phyloP scores from a whole-genome alignment of 768 basidiomycete species.

The Rhodotorula graminis region DNA sequence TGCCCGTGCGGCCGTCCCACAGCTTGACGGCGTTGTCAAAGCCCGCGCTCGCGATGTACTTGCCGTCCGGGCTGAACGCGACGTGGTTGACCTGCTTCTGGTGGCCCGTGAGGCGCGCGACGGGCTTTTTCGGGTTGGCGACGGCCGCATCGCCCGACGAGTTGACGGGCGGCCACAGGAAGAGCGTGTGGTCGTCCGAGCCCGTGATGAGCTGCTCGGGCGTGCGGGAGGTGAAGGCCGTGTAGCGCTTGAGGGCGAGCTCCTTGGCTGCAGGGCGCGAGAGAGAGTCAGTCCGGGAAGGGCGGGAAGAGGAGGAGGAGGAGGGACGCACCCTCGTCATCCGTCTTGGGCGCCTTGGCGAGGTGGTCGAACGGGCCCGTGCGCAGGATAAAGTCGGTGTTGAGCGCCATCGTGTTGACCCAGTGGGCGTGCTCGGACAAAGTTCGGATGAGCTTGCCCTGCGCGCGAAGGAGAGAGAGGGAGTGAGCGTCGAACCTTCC shows the following conservation, averaged over 20 bases:
- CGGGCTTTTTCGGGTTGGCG: conserved; percentile 60
- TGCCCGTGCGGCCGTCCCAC: conserved; percentile 68
- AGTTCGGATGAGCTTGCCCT: conserved; percentile 78
- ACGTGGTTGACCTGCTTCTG: conserved; percentile 92
- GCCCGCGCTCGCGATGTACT: conserved; percentile 82
- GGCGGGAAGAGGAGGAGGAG: background rate
- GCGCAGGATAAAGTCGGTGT: conserved; percentile 88
- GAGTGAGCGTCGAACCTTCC: too few relatives aligned
- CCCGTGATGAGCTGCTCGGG: conserved; percentile 89
- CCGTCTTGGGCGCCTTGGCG: conserved; percentile 67
- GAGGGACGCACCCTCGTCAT: conserved; percentile 65
- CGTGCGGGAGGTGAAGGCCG: conserved; percentile 51
- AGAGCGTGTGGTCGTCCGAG: conserved; percentile 95
- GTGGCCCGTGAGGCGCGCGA: conserved; percentile 82
- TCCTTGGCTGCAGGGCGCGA: conserved; percentile 57
- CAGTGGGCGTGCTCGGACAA: conserved; percentile 96
- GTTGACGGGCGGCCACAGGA: conserved; percentile 74
- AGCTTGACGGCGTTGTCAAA: conserved; percentile 86
- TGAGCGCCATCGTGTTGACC: conserved; percentile 94
- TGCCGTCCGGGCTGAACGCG: conserved; percentile 87
- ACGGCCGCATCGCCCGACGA: conserved; percentile 48
- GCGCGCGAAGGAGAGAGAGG: background rate
- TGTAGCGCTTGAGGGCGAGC: conserved; percentile 70
- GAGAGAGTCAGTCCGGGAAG: background rate
- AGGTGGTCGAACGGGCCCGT: conserved; percentile 93